Conservation (phyloP, 768 basidiomycete species). For the Lentinula lateritia region DNA sequence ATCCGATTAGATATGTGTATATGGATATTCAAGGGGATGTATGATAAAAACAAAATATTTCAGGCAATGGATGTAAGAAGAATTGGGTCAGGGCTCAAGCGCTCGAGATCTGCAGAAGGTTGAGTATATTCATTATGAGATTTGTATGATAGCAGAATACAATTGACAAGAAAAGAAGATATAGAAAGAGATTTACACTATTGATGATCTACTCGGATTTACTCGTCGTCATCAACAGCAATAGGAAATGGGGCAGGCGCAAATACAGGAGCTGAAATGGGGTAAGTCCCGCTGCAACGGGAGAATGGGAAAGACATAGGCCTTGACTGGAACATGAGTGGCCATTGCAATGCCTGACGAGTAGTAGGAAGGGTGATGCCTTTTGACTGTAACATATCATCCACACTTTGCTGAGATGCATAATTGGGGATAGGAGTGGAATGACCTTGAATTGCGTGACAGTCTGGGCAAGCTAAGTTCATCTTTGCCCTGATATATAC, state of each 20-base stretch:
- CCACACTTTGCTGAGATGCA: not conserved
- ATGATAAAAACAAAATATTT: too few species aligned
- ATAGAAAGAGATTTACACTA: too few species aligned
- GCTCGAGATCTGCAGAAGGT: too few species aligned
- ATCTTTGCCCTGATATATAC: not conserved
- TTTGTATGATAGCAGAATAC: too few species aligned
- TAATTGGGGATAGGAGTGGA: not conserved
- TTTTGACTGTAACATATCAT: not conserved
- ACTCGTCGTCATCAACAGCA: too few species aligned
- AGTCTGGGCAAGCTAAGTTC: not conserved
- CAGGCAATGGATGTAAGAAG: too few species aligned
- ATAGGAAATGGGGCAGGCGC: not conserved
- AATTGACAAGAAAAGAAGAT: too few species aligned
- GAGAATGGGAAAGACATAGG: not conserved
- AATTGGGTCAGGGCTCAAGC: too few species aligned
- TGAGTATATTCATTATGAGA: too few species aligned
- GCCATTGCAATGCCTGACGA: not conserved
- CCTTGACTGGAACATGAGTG: not conserved
- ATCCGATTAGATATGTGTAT: too few species aligned
- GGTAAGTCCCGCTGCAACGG: not conserved
- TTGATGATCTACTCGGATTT: too few species aligned
- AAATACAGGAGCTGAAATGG: not conserved
- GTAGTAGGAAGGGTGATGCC: not conserved
- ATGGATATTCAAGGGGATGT: too few species aligned
- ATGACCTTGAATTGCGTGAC: not conserved